phyloP scores from a whole-genome alignment of 805 yeast genomes.

The Schizosaccharomyces japonicus region DNA sequence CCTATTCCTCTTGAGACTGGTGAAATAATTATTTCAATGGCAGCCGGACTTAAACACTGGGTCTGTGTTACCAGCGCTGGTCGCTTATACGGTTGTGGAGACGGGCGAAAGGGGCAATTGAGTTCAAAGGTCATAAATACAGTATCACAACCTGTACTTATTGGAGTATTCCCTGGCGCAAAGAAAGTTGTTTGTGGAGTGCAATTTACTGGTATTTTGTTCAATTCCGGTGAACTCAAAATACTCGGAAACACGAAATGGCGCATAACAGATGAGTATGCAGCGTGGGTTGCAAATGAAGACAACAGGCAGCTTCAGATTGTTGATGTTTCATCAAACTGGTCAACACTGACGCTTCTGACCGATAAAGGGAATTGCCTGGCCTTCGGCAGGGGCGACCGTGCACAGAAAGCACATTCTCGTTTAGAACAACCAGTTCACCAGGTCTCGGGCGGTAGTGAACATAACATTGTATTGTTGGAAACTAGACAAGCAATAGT shows the following conservation, averaged over 20 bases:
- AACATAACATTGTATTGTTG: background rate
- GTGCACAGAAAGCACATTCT: conserved; percentile 3
- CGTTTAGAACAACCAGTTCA: no score
- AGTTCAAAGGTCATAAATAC: background rate
- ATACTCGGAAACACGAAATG: background rate
- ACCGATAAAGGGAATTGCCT: background rate
- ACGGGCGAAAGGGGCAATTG: conserved; percentile 5
- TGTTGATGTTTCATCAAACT: background rate
- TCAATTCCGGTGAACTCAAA: background rate
- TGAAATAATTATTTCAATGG: background rate
- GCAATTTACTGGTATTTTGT: background rate
- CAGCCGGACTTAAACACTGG: conserved; percentile 1
- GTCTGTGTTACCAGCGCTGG: background rate
- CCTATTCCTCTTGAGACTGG: background rate
- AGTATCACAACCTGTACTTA: background rate
- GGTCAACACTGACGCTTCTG: background rate
- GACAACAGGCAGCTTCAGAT: background rate
- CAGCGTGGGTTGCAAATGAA: background rate
- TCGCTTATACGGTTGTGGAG: conserved; percentile 4
- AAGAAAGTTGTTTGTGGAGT: background rate
- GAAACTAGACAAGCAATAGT: background rate
- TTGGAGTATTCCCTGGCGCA: background rate
- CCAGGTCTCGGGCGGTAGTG: background rate
- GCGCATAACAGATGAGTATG: background rate
- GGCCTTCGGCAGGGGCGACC: conserved; percentile 1